Conservation (phyloP, 2,329 filamentous ascomycete genomes). For the Cyclaneusma minus region DNA sequence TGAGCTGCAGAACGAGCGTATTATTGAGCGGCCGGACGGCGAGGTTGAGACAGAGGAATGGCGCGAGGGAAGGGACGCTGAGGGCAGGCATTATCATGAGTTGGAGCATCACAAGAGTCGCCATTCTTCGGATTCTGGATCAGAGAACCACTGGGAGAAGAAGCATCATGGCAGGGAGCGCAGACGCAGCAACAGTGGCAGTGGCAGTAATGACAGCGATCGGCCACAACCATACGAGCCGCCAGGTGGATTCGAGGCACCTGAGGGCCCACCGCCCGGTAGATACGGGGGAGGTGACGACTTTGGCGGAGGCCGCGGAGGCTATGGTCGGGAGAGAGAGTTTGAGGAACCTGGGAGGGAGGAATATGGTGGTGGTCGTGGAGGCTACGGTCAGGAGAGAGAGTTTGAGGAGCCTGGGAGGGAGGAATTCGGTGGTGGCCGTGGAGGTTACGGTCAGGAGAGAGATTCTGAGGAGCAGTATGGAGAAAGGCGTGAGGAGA, state of each 20-base stretch:
- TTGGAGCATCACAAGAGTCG: slow-evolving; percentile 5
- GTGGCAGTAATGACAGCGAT: slow-evolving; percentile 14
- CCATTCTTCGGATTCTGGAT: too few relatives aligned
- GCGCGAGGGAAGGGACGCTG: slow-evolving; percentile 7
- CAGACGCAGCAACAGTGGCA: slow-evolving; percentile 13
- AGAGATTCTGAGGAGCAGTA: slow-evolving; percentile 14
- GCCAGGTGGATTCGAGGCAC: too few relatives aligned
- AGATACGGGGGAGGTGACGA: slow-evolving; percentile 10
- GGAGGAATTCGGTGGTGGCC: slow-evolving; percentile 1
- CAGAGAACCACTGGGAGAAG: too few relatives aligned
- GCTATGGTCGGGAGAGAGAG: slow-evolving; percentile 10
- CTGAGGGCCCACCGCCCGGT: too few relatives aligned
- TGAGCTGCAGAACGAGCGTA: slow-evolving; percentile 40
- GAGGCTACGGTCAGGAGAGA: slow-evolving; percentile 1
- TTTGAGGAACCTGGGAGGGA: neutral
- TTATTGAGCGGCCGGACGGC: slow-evolving; percentile 24
- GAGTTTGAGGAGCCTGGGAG: slow-evolving; percentile 5
- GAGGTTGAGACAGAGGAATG: slow-evolving; percentile 14
- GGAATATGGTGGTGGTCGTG: slow-evolving; percentile 5
- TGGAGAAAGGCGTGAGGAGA: slow-evolving; percentile 2
- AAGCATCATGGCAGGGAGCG: slow-evolving; percentile 6
- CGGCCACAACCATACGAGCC: slow-evolving; percentile 15
- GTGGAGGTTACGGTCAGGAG: slow-evolving; percentile 7
- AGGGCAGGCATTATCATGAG: slow-evolving; percentile 10
- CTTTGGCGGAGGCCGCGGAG: slow-evolving; percentile 3